phyloP scores from a whole-genome alignment of 2,329 filamentous ascomycete species.

The Aspergillus caelatus region DNA sequence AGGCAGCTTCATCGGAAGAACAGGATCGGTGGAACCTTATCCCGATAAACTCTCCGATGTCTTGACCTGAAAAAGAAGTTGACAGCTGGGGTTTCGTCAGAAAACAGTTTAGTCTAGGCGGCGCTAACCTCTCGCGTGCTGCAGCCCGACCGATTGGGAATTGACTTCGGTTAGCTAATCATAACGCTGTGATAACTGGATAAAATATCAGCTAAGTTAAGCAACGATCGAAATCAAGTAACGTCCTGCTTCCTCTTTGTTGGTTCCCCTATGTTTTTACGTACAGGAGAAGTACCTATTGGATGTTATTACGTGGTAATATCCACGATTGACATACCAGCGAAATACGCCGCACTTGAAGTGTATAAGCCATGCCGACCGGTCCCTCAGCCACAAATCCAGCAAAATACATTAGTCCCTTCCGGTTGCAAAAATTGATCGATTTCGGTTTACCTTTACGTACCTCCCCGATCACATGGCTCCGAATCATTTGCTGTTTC shows the following conservation, averaged over 20 bases:
- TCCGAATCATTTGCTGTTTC: background rate
- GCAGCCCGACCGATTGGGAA: conserved; percentile 25
- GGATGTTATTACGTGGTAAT: conserved; percentile 1
- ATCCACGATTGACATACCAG: background rate
- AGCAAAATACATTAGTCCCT: background rate
- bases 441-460: background rate
- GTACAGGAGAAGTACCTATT: background rate
- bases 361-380: background rate
- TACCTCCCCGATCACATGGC: background rate
- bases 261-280: background rate
- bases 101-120: conserved; percentile 13
- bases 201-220: background rate
- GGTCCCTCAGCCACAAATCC: background rate
- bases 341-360: background rate
- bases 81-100: conserved; percentile 31
- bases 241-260: background rate
- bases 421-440: background rate
- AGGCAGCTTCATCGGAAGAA: conserved; percentile 8
- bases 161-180: background rate
- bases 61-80: conserved; percentile 30
- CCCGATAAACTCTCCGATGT: conserved; percentile 35
- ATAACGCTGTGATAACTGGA: background rate
- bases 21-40: conserved; percentile 18
- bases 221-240: background rate
- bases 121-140: conserved; percentile 17